Percentiles rank a stretch among this genome's conserved stretches.
Evolutionary conservation across 176 grass and related monocot species (phyloP).

Genomic region (Cocos nucifera): DNA sequence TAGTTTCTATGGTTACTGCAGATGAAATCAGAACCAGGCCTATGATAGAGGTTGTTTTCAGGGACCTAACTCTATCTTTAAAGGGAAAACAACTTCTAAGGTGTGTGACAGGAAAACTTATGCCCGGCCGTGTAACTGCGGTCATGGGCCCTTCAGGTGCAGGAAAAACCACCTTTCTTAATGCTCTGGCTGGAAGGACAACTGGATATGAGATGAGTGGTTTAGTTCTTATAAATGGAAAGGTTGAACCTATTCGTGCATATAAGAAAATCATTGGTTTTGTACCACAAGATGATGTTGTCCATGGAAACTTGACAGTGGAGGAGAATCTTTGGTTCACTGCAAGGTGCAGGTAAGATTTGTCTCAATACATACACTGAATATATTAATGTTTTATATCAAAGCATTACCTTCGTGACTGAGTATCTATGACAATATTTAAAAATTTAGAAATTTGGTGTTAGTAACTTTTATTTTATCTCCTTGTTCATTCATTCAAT

Average conservation of each 20-base stretch:
- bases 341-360: conserved; percentile 59
- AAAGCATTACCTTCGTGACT: no score
- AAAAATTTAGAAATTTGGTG: no score
- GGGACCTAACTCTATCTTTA: conserved; percentile 61
- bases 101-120: conserved; percentile 67
- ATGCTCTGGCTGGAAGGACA: conserved; percentile 80
- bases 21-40: conserved; percentile 36
- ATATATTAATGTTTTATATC: no score
- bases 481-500: no score
- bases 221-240: conserved; percentile 66
- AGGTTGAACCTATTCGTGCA: conserved; percentile 42
- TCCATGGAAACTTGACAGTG: conserved; percentile 77
- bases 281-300: conserved; percentile 85
- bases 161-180: conserved; percentile 91
- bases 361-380: no score
- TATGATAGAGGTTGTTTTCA: conserved; percentile 80
- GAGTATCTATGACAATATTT: no score
- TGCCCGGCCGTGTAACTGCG: conserved; percentile 63
- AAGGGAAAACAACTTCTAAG: conserved; percentile 70
- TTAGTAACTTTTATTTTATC: no score
- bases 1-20: conserved; percentile 50
- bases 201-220: conserved; percentile 56
- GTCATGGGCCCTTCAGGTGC: conserved; percentile 98
- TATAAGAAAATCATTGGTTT: conserved; percentile 76
- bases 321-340: conserved; percentile 88